phyloP scores from a whole-genome alignment of 345 rosid genomes.

The Raphanus raphanistrum region DNA sequence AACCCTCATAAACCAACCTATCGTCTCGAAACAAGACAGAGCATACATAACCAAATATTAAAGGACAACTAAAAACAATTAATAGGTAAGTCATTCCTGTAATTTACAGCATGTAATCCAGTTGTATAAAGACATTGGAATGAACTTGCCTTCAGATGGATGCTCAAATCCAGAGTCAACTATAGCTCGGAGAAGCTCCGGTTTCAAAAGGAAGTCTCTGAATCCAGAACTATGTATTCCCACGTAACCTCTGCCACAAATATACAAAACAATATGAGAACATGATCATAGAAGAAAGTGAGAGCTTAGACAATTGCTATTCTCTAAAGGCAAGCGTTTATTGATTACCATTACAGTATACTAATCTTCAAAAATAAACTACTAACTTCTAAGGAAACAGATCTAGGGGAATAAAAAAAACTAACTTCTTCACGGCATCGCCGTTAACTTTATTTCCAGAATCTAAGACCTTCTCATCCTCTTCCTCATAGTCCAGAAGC shows the following conservation, averaged over 20 bases:
- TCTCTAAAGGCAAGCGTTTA: too few relatives aligned
- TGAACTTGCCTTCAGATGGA: constrained; percentile 84
- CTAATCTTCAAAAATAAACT: too few relatives aligned
- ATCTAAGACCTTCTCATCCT: constrained; percentile 82
- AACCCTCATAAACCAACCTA: too few relatives aligned
- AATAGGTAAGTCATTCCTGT: too few relatives aligned
- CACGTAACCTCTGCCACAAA: constrained; percentile 70
- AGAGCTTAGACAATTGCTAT: too few relatives aligned
- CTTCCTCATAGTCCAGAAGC: constrained; percentile 97
- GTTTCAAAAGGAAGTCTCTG: constrained; percentile 51
- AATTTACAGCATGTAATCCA: too few relatives aligned
- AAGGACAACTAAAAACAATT: too few relatives aligned
- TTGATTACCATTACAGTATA: too few relatives aligned
- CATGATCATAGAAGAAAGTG: too few relatives aligned
- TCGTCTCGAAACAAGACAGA: too few relatives aligned
- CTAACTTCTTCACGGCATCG: constrained; percentile 87
- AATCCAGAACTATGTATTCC: constrained; percentile 99
- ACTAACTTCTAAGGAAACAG: background rate
- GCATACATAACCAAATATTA: too few relatives aligned
- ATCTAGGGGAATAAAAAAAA: background rate
- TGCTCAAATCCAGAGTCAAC: constrained; percentile 44
- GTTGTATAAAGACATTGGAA: too few relatives aligned
- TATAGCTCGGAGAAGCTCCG: background rate
- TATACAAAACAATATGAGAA: background rate
- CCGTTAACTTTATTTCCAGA: constrained; percentile 75